Percentiles rank a stretch among this genome's conserved stretches.
Conservation (phyloP, 306 rosid species). For the Vigna mungo region DNA sequence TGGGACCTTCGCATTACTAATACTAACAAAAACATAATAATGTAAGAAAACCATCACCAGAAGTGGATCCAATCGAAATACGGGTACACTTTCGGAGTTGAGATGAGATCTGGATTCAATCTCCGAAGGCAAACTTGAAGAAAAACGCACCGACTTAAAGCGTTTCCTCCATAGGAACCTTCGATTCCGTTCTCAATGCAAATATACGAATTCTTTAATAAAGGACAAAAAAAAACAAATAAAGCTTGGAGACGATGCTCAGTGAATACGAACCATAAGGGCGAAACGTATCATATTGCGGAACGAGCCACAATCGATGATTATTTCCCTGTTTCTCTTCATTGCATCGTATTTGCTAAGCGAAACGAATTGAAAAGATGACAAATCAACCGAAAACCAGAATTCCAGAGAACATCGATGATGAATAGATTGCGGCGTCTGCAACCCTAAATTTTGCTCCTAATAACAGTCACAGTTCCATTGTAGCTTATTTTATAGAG, state of each 20-base stretch:
- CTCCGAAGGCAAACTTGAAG: conserved; percentile 98
- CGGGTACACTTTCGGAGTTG: conserved; percentile 32
- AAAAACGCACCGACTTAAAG: conserved; percentile 65
- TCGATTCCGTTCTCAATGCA: conserved; percentile 38
- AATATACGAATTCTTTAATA: not conserved
- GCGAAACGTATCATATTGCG: conserved; percentile 64
- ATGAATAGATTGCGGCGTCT: not conserved
- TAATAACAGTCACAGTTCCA: not conserved
- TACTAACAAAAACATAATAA: not conserved
- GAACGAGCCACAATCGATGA: conserved; percentile 59
- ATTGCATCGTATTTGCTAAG: conserved; percentile 49
- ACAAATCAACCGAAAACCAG: not conserved
- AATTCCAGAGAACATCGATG: too few species aligned
- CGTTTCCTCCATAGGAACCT: conserved; percentile 95
- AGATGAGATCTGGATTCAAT: conserved; percentile 52
- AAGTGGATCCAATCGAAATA: conserved; percentile 42
- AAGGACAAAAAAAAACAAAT: too few species aligned
- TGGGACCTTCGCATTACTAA: conserved; percentile 74
- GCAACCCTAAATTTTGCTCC: not conserved
- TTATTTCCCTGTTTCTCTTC: conserved; percentile 53
- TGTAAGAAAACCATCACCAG: conserved; percentile 53
- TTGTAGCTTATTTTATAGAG: not conserved
- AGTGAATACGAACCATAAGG: conserved; percentile 95
- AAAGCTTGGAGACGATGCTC: conserved; percentile 58
- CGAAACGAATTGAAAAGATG: not conserved